A percentile compares a stretch with the other conserved stretches of the same genome.
These are phyloP conservation scores for Anthostomella pinea DNA, from an alignment of 2,329 filamentous ascomycete genomes.

Conservation along the genomic window DNA sequence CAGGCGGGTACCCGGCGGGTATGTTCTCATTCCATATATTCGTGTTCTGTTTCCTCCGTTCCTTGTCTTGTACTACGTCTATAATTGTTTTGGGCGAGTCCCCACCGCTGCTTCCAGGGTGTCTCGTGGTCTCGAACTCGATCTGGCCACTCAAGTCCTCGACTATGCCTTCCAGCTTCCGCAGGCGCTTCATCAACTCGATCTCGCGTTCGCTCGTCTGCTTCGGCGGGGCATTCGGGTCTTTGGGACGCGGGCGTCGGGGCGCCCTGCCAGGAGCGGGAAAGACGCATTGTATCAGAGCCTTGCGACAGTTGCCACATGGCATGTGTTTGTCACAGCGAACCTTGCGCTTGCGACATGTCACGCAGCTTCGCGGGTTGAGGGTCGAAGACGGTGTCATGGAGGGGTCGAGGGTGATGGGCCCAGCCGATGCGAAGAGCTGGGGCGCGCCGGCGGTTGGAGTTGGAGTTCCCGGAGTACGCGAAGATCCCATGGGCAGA, in stretches of 20 bases:
- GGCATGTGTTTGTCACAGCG: constrained; percentile 77
- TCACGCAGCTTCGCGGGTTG: constrained; percentile 44
- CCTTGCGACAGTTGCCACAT: constrained; percentile 71
- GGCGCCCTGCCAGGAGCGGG: constrained; percentile 72
- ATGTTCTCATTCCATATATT: constrained; percentile 20
- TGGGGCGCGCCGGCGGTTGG: constrained; percentile 7
- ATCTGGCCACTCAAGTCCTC: constrained; percentile 65
- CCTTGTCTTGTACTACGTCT: constrained; percentile 23
- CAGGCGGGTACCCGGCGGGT: constrained; percentile 15
- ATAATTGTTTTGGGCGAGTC: constrained; percentile 37
- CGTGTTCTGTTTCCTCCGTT: constrained; percentile 22
- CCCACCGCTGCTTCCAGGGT: constrained; percentile 32
- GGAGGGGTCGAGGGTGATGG: constrained; percentile 31
- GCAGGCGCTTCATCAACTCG: constrained; percentile 69
- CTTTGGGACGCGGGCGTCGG: constrained; percentile 62
- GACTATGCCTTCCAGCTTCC: constrained; percentile 74
- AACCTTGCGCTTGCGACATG: constrained; percentile 58
- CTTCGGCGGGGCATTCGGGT: constrained; percentile 60
- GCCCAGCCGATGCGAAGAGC: constrained; percentile 23
- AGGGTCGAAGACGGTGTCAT: constrained; percentile 29
- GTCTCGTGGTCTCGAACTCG: constrained; percentile 48
- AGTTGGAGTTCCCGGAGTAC: too few species aligned
- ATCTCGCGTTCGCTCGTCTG: constrained; percentile 60
- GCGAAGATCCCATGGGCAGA: too few species aligned
- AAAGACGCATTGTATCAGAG: constrained; percentile 69